Evolutionary conservation across 345 rosid species (phyloP).

Genomic region (Bretschneidera sinensis): DNA sequence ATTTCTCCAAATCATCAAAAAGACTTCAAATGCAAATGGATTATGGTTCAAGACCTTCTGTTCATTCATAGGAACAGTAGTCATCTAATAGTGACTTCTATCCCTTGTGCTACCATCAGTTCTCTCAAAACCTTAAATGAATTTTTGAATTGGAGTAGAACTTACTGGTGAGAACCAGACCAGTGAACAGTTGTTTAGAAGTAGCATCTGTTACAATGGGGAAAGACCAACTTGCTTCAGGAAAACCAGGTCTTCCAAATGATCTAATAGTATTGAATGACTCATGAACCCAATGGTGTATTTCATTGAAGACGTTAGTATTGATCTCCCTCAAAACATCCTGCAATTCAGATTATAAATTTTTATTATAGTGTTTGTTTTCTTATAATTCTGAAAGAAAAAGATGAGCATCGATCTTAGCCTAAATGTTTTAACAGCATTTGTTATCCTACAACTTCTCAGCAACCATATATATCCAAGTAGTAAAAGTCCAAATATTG

Average conservation of each 20-base stretch:
- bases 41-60: too few species aligned
- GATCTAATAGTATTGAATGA: conserved; percentile 52
- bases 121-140: not conserved
- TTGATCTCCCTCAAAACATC: conserved; percentile 59
- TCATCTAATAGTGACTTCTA: not conserved
- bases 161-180: conserved; percentile 83
- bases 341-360: conserved; percentile 37
- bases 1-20: too few species aligned
- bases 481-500: not conserved
- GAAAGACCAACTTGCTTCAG: conserved; percentile 54
- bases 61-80: too few species aligned
- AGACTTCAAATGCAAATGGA: too few species aligned
- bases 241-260: conserved; percentile 27
- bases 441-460: not conserved
- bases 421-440: not conserved
- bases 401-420: not conserved
- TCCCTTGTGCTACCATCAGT: not conserved
- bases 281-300: conserved; percentile 63
- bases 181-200: conserved; percentile 64
- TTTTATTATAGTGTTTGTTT: not conserved
- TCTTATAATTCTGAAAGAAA: not conserved
- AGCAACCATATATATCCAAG: not conserved
- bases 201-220: conserved; percentile 54
- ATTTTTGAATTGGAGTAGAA: conserved; percentile 3
- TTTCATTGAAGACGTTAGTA: conserved; percentile 44